Base-by-base conservation (phyloP, 2,329 filamentous ascomycete genomes). In the Cryphonectria naterciae region DNA sequence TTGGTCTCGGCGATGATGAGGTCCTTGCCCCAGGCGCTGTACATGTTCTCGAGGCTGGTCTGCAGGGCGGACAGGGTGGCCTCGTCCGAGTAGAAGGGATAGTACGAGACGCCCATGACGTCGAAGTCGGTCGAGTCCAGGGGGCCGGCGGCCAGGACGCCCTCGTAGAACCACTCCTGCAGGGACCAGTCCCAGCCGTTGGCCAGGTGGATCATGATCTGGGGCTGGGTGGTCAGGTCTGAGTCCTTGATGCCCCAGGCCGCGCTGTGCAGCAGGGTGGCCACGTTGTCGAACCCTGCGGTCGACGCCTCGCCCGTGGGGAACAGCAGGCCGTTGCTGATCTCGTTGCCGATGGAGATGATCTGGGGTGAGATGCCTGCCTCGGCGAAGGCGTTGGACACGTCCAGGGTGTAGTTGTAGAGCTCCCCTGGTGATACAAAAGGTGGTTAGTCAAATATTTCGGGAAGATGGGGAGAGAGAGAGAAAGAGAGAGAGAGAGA, bases 141-240 rank as follows among this genome's bases (percentile, higher is more conserved):
- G 1, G 83, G 82, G 1, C 86, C 89, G 35, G 82, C 79, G 10
- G 77, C 82, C 0, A 91, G 82, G 0, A 91, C 85, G 2, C 81
- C 83, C 35, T 85, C 85, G 80, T 93, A 93, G 71, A 77, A 80
- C 65, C 85, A 90, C 72, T 91, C 81, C 77, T 93, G 91, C 2
- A 86, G 86, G 4, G 80, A 83, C 89, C 88, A 92, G 73, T 91
- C 85, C 89, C 91, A 94, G n/a, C 91, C 91, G 76, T 92, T 91
- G 78, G 93, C 91, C 4, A 93, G 84, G 58, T 93, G 92, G 56
- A 93, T 87, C 89, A 93, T 89, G 78, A 93, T 92, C 77, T 90
- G 87, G 1, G 91, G 89, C 73, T 86, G 85, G 0, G 85, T 83
- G 56, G 78, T 78, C 37, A 92, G 80, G 3, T 79, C 81, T 5